A percentile compares a stretch with the other conserved stretches of the same genome.
Conservation (phyloP, 495 filamentous ascomycete species). For the Penicillium angulare region DNA sequence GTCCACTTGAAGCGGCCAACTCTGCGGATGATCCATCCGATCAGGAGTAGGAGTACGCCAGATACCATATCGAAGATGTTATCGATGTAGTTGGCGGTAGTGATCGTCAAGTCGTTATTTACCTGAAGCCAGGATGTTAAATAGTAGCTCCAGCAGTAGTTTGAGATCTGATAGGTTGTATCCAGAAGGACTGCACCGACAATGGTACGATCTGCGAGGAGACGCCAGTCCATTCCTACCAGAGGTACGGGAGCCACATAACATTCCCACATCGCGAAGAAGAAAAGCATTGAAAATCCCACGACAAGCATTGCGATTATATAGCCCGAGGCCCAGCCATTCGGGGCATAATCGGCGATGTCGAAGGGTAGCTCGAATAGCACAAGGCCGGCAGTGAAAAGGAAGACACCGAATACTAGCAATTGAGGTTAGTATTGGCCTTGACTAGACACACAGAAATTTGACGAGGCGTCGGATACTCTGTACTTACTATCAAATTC, state of each 20-base stretch:
- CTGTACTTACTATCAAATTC: conserved; percentile 23
- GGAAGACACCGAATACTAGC: conserved; percentile 43
- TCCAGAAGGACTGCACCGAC: conserved; percentile 52
- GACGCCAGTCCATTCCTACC: conserved; percentile 43
- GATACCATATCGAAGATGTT: conserved; percentile 48
- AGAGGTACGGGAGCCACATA: conserved; percentile 50
- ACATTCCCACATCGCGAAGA: conserved; percentile 54
- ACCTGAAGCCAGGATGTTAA: conserved; percentile 66
- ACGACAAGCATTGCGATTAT: conserved; percentile 54
- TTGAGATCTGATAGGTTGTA: conserved; percentile 53
- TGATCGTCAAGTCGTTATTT: conserved; percentile 56
- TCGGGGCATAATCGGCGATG: conserved; percentile 38
- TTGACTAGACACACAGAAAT: too few species aligned
- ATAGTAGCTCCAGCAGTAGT: conserved; percentile 37
- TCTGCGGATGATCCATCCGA: conserved; percentile 49
- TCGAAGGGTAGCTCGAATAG: conserved; percentile 57
- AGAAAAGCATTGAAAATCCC: conserved; percentile 48
- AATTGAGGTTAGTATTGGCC: neutral
- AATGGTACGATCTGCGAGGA: conserved; percentile 46
- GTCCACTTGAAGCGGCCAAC: conserved; percentile 50
- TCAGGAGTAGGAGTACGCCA: conserved; percentile 37
- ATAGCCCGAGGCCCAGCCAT: conserved; percentile 40
- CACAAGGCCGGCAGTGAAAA: conserved; percentile 53
- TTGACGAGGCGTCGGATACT: too few species aligned
- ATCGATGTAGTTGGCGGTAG: conserved; percentile 49